A percentile compares a stretch with the other conserved stretches of the same genome.
These are phyloP conservation scores for Schoenoplectus tabernaemontani DNA, from an alignment of 202 grass and related monocot genomes.

Conservation along the genomic window DNA sequence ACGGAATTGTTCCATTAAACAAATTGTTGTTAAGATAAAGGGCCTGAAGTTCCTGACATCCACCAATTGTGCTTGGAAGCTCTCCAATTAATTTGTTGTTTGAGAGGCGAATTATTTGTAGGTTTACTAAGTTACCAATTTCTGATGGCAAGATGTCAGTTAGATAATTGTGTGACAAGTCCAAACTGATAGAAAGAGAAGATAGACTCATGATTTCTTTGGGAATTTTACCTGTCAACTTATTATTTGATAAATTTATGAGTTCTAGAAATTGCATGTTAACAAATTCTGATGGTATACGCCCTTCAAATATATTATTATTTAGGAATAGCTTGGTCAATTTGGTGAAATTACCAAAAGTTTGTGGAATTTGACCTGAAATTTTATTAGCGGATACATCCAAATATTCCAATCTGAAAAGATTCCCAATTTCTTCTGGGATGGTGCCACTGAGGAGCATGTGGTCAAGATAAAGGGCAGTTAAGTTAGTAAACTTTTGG, in stretches of 20 bases:
- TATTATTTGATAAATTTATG: slow-evolving; percentile 20
- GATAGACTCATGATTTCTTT: slow-evolving; percentile 17
- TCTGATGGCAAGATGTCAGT: slow-evolving; percentile 19
- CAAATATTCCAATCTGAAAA: background rate
- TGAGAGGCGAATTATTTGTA: background rate
- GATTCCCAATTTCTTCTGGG: slow-evolving; percentile 16
- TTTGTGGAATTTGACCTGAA: slow-evolving; percentile 26
- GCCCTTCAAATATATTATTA: slow-evolving; percentile 17
- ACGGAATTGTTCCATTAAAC: background rate
- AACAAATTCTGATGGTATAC: slow-evolving; percentile 21
- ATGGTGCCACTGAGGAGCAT: slow-evolving; percentile 23
- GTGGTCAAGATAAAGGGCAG: background rate
- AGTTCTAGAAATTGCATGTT: background rate
- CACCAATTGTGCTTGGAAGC: slow-evolving; percentile 7
- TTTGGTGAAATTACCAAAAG: background rate
- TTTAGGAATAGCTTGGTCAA: background rate
- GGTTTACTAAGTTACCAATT: slow-evolving; percentile 7
- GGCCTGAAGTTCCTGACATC: slow-evolving; percentile 11
- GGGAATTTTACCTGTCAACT: slow-evolving; percentile 14
- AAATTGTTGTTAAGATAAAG: slow-evolving; percentile 20
- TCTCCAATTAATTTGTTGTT: slow-evolving; percentile 5
- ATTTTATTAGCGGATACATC: slow-evolving; percentile 12
- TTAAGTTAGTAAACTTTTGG: background rate
- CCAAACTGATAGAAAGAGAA: background rate
- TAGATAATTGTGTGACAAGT: slow-evolving; percentile 20